Percentiles rank a stretch among this genome's conserved stretches.
These are phyloP conservation scores for Chenopodium album DNA, from an alignment of 148 eudicot species.

Conservation along the genomic window DNA sequence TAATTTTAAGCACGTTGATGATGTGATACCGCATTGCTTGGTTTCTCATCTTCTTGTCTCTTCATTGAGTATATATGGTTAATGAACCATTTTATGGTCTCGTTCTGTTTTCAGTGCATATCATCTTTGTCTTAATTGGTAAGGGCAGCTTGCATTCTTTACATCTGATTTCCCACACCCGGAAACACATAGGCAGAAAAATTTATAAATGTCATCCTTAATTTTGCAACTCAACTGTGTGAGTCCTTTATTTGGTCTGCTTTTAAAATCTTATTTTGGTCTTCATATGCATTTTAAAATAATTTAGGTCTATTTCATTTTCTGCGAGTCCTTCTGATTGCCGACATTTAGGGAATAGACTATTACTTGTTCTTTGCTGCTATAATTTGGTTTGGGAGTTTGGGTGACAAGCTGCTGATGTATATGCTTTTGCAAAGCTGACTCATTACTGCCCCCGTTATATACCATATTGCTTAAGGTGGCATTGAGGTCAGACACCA, in stretches of 20 bases:
- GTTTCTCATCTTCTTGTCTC: background rate
- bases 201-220: no score
- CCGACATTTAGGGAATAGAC: background rate
- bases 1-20: background rate
- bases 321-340: no score
- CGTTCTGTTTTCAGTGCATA: background rate
- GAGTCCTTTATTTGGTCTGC: no score
- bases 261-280: no score
- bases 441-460: slow-evolving; percentile 7
- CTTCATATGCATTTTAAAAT: no score
- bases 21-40: background rate
- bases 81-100: background rate
- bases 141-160: background rate
- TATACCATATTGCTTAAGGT: slow-evolving; percentile 1
- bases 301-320: no score
- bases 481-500: slow-evolving; percentile 10
- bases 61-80: background rate
- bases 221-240: no score
- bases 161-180: background rate
- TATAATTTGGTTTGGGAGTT: slow-evolving; percentile 1
- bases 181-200: background rate
- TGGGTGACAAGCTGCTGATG: slow-evolving; percentile 4
- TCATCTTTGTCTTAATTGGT: background rate
- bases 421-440: slow-evolving; percentile 15
- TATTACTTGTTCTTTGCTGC: background rate